Evolutionary conservation across 2,329 filamentous ascomycete genomes (phyloP).

Genomic region (Endoconidiophora polonica): DNA sequence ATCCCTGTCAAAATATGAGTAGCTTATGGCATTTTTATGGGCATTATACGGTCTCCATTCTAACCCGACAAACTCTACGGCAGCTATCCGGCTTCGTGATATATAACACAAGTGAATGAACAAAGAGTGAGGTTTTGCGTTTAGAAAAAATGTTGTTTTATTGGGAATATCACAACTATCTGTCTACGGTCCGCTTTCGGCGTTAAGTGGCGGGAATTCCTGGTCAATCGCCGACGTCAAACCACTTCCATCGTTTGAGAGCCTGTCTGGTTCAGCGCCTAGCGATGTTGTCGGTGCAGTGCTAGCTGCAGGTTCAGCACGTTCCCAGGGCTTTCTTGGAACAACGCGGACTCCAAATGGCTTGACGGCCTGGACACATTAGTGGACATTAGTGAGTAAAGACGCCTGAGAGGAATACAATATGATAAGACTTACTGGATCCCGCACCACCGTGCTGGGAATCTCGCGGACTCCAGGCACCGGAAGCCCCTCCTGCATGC

Average conservation of each 20-base stretch:
- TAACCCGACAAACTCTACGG: too few species aligned
- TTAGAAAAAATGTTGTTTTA: too few species aligned
- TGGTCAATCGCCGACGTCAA: neutral
- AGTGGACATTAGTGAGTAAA: conserved; percentile 1
- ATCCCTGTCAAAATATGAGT: too few species aligned
- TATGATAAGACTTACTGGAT: conserved; percentile 36
- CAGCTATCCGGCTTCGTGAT: too few species aligned
- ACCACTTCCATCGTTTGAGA: too few species aligned
- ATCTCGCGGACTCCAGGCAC: conserved; percentile 82
- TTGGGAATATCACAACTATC: too few species aligned
- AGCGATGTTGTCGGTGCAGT: too few species aligned
- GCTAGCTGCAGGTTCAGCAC: neutral
- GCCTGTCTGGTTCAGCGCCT: too few species aligned
- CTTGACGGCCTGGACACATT: conserved; percentile 7
- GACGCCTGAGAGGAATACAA: conserved; percentile 14
- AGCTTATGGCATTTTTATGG: too few species aligned
- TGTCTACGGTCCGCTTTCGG: neutral
- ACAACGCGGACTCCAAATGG: conserved; percentile 10
- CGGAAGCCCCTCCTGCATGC: conserved; percentile 66
- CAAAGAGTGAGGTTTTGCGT: too few species aligned
- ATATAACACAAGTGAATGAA: too few species aligned
- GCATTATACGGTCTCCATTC: too few species aligned
- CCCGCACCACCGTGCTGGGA: conserved; percentile 58
- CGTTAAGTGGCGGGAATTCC: conserved; percentile 8
- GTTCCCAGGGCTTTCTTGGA: conserved; percentile 12